Evolutionary conservation across 768 basidiomycete species (phyloP), one percentile per base, ranked within the genome.

Genomic region (Austroboletus eburneus): DNA sequence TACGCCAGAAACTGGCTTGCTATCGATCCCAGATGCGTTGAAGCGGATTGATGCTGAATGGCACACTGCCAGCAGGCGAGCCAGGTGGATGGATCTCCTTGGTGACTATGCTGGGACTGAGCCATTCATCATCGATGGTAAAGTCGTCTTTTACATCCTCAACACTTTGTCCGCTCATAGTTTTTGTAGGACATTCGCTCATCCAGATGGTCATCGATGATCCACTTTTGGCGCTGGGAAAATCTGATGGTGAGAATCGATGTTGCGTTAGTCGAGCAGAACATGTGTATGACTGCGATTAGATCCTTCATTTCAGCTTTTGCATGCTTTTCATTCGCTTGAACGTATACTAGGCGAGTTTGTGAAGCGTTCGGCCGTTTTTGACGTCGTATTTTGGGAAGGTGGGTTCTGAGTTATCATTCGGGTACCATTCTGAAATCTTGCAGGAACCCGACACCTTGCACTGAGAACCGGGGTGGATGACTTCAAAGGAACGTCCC

Each of bases 71-170:
- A 65, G 62, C 57, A 64, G 69, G 47, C 49, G 57, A 22, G 73
- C 70, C 12, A 58, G 78, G 46, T 78, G 76, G 79, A 85, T 86
- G 83, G 84, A 86, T 59, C 68, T 86, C 9, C 64, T 86, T 23
- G 82, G 83, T 4, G 85, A 84, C 56, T 86, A 84, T 59, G 83
- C 80, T 18, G 85, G 85, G 2, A 73, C 58, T 29, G 85, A 87
- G 57, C 71, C 72, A 14, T 87, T 87, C 56, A 55, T 85, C 33
- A 68, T 87, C 47, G 82, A 85, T 60, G 83, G 83, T 79, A 58
- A 16, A 22, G 45, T 30, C 58, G 52, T 34, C 1, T 43, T 25
- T 17, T 29, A 36, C 17, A 18, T 21, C n/a, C 33, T 22, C 21
- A 12, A 35, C 30, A 2, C 14, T 16, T 43, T 36, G 10, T 38